Conservation (phyloP, 148 eudicot species). For the Beta vulgaris region DNA sequence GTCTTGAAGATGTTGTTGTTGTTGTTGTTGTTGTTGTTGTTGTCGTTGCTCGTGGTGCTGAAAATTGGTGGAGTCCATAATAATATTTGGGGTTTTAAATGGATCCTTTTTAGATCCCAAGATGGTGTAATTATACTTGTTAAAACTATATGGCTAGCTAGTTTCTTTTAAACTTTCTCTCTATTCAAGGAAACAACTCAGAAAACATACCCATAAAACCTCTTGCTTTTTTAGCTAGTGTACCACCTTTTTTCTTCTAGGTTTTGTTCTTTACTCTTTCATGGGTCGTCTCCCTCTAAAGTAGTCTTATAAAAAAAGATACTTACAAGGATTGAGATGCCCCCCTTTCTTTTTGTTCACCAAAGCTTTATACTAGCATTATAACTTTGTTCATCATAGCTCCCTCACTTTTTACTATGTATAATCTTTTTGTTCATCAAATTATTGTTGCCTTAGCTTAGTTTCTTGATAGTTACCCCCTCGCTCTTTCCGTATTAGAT, state of each 20-base stretch:
- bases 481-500: too few species aligned
- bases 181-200: conserved; percentile 39
- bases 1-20: conserved; percentile 28
- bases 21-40: conserved; percentile 20
- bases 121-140: conserved; percentile 34
- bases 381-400: conserved; percentile 20
- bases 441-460: conserved; percentile 8
- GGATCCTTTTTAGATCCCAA: conserved; percentile 48
- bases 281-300: conserved; percentile 30
- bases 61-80: conserved; percentile 48
- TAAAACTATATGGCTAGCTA: conserved; percentile 17
- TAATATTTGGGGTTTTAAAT: conserved; percentile 10
- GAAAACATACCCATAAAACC: conserved; percentile 24
- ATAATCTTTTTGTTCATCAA: neutral
- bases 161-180: conserved; percentile 39
- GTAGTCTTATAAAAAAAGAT: conserved; percentile 15
- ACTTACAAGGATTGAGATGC: conserved; percentile 18
- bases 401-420: conserved; percentile 11
- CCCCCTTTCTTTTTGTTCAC: neutral
- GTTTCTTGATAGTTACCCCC: too few species aligned
- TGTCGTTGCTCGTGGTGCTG: conserved; percentile 28
- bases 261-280: conserved; percentile 38
- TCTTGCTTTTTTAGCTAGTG: conserved; percentile 30
- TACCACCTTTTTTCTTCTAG: conserved; percentile 28
- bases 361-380: neutral